A percentile compares a stretch with the other conserved stretches of the same genome.
Evolutionary conservation across 2,329 filamentous ascomycete genomes (phyloP).

Genomic region (Neofusicoccum sp.): DNA sequence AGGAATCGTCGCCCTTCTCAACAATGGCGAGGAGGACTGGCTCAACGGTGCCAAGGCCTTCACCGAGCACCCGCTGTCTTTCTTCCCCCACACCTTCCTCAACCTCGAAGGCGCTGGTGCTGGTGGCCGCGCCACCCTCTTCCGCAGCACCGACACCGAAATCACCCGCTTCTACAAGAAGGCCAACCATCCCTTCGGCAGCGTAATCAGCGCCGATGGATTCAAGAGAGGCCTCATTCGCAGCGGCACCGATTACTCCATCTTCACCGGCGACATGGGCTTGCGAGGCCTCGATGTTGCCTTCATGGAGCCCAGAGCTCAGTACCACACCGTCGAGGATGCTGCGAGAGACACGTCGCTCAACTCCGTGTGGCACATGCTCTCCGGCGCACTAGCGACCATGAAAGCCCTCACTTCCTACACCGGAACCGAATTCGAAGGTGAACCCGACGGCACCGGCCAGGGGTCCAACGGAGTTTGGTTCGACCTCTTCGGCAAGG

Average conservation of each 20-base stretch:
- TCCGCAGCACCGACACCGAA: conserved; percentile 83
- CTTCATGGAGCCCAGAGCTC: conserved; percentile 79
- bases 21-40: conserved; percentile 94
- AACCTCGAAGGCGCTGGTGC: conserved; percentile 95
- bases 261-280: conserved; percentile 75
- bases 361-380: conserved; percentile 86
- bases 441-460: conserved; percentile 63
- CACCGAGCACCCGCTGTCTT: conserved; percentile 75
- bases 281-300: conserved; percentile 88
- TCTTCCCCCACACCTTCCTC: conserved; percentile 81
- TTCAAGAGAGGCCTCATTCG: conserved; percentile 76
- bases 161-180: conserved; percentile 75
- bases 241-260: conserved; percentile 85
- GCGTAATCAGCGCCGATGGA: conserved; percentile 77
- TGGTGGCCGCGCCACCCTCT: conserved; percentile 81
- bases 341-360: conserved; percentile 74
- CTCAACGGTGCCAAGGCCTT: conserved; percentile 85
- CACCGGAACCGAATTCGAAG: conserved; percentile 64
- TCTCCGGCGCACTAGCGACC: conserved; percentile 77
- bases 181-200: conserved; percentile 75
- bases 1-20: conserved; percentile 81
- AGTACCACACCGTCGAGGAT: conserved; percentile 91
- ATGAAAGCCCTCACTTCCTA: conserved; percentile 69
- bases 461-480: conserved; percentile 72
- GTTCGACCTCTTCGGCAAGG: conserved; percentile 86